Conservation (phyloP, 2,329 filamentous ascomycete species). For the Clonostachys byssicola region DNA sequence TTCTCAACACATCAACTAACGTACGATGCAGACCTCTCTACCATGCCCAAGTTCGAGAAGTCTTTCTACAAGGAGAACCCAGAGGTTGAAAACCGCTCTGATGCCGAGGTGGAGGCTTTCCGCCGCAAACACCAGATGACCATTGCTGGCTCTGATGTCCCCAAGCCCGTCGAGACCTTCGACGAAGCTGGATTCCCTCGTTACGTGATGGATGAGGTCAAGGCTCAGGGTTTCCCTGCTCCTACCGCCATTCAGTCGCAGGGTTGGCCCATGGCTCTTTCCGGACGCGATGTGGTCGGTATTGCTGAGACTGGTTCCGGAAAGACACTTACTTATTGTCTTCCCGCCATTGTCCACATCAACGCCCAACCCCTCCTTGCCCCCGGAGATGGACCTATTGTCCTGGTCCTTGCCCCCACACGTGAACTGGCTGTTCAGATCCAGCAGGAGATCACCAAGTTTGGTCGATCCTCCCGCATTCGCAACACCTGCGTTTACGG, state of each 20-base stretch:
- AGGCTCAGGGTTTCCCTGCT: slow-evolving; percentile 90
- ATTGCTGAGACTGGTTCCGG: slow-evolving; percentile 98
- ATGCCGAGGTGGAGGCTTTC: slow-evolving; percentile 82
- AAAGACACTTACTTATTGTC: slow-evolving; percentile 98
- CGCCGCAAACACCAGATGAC: slow-evolving; percentile 82
- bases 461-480: slow-evolving; percentile 95
- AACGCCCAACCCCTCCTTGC: slow-evolving; percentile 96
- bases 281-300: slow-evolving; percentile 96
- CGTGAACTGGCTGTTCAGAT: slow-evolving; percentile 98
- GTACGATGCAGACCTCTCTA: slow-evolving; percentile 56
- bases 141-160: slow-evolving; percentile 74
- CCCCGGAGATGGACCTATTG: slow-evolving; percentile 93
- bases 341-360: slow-evolving; percentile 98
- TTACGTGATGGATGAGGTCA: slow-evolving; percentile 98
- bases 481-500: slow-evolving; percentile 99
- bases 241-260: slow-evolving; percentile 97
- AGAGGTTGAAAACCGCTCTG: slow-evolving; percentile 68
- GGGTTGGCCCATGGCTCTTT: slow-evolving; percentile 98
- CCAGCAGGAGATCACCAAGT: slow-evolving; percentile 97
- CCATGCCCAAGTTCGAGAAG: slow-evolving; percentile 96
- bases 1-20: slow-evolving; percentile 16
- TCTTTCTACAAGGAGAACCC: slow-evolving; percentile 97
- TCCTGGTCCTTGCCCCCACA: slow-evolving; percentile 91
- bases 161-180: slow-evolving; percentile 93
- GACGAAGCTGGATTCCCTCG: slow-evolving; percentile 96